A percentile compares a stretch with the other conserved stretches of the same genome.
Conservation (phyloP, 1,139 yeast species). For the Yamadazyma mexicana region DNA sequence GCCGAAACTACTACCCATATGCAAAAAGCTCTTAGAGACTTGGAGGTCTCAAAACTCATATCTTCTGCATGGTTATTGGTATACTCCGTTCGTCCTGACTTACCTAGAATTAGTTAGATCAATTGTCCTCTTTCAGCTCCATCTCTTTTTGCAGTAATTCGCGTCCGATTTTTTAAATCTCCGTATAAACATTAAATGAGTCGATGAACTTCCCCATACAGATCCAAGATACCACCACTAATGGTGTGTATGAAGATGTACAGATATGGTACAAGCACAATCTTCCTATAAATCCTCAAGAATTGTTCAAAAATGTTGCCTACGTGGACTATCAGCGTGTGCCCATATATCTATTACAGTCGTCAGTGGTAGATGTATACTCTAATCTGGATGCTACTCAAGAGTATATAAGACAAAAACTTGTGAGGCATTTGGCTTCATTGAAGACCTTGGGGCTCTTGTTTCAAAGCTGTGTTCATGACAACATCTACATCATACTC, state of each 20-base stretch:
- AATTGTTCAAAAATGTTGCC: constrained; percentile 9
- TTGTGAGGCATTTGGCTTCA: constrained; percentile 17
- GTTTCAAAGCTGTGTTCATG: constrained; percentile 12
- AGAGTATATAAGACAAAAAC: constrained; percentile 24
- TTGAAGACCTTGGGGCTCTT: constrained; percentile 19
- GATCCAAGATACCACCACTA: constrained; percentile 9
- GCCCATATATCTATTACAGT: constrained; percentile 31
- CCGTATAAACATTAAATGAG: background rate
- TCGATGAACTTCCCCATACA: constrained; percentile 6
- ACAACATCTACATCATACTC: constrained; percentile 20
- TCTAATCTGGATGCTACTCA: constrained; percentile 23
- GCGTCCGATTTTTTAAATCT: constrained; percentile 1
- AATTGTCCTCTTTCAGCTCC: no score
- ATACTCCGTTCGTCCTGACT: no score
- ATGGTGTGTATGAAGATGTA: constrained; percentile 19
- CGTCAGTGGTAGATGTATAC: constrained; percentile 27
- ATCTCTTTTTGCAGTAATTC: constrained; percentile 4
- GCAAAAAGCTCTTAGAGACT: no score
- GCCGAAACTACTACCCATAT: no score
- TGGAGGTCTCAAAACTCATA: no score
- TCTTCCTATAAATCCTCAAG: constrained; percentile 10
- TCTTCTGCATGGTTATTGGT: no score
- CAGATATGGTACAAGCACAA: constrained; percentile 26
- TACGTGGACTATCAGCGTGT: constrained; percentile 24
- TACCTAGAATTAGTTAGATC: no score